phyloP scores from a whole-genome alignment of 352 stramenopile genomes.

The Phytophthora cactorum region DNA sequence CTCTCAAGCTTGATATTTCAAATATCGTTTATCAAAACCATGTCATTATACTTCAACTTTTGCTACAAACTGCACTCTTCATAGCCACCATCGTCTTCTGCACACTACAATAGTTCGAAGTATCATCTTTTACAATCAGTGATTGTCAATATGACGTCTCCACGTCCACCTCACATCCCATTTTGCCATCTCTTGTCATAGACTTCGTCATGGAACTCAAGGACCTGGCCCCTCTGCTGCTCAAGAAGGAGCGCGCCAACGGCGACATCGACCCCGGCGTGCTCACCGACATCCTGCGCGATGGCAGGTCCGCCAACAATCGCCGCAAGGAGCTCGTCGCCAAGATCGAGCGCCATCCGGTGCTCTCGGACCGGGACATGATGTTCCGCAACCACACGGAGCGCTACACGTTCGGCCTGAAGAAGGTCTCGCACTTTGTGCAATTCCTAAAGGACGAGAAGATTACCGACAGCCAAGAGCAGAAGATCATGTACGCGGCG shows the following conservation, averaged over 20 bases:
- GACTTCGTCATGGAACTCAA: conserved; percentile 24
- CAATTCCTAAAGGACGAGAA: conserved; percentile 23
- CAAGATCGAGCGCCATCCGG: conserved; percentile 29
- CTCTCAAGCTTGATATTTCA: not conserved
- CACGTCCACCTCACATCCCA: not conserved
- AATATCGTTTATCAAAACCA: not conserved
- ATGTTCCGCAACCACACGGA: conserved; percentile 39
- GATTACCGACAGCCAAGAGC: conserved; percentile 22
- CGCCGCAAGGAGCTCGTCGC: conserved; percentile 26
- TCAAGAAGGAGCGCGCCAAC: conserved; percentile 31
- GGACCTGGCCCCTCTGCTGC: conserved; percentile 31
- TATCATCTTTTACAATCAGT: too few species aligned
- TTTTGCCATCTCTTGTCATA: not conserved
- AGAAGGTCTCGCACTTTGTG: conserved; percentile 34
- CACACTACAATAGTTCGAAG: too few species aligned
- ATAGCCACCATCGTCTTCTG: too few species aligned
- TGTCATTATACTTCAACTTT: not conserved
- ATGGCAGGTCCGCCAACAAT: conserved; percentile 19
- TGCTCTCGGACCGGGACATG: conserved; percentile 38
- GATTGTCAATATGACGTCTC: too few species aligned
- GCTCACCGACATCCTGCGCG: conserved; percentile 25
- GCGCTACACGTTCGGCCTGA: conserved; percentile 34
- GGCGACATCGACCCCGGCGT: conserved; percentile 26
- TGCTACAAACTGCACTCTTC: too few species aligned
- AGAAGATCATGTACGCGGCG: conserved; percentile 32